Conservation (phyloP, 2,329 filamentous ascomycete species). For the Aspergillus felis region DNA sequence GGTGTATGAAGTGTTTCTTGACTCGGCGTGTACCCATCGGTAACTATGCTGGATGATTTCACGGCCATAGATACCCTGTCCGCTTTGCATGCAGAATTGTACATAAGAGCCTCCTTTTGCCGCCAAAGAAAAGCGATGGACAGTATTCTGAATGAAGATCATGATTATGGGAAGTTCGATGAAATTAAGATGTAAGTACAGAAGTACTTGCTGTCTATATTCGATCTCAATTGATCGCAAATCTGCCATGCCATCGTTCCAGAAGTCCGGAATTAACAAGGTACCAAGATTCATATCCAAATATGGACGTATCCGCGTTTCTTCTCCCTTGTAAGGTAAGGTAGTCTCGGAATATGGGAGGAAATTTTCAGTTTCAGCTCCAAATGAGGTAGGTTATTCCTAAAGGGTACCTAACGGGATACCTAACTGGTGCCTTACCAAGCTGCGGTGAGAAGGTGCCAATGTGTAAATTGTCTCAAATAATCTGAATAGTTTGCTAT, state of each 20-base stretch:
- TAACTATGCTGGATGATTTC: not conserved
- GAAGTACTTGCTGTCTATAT: not conserved
- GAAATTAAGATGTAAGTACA: not conserved
- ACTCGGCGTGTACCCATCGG: not conserved
- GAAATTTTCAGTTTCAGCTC: not conserved
- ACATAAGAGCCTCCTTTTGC: not conserved
- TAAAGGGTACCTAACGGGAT: not conserved
- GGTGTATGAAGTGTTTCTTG: not conserved
- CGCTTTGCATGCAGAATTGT: not conserved
- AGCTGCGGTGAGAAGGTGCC: not conserved
- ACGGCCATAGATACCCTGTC: not conserved
- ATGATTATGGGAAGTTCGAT: not conserved
- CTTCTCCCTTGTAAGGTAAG: not conserved
- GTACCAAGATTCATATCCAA: no score
- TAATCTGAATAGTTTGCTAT: no score
- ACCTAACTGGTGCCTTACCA: not conserved
- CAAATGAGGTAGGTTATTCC: not conserved
- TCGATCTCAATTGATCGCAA: not conserved
- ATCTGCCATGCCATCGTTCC: not conserved
- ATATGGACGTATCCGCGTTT: not conserved
- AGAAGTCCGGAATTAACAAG: no score
- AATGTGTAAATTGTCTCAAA: no score
- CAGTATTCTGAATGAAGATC: not conserved
- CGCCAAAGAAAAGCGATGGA: not conserved
- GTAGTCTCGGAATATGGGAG: not conserved